phyloP scores from a whole-genome alignment of 345 rosid species.

The Lepidium aucheri region DNA sequence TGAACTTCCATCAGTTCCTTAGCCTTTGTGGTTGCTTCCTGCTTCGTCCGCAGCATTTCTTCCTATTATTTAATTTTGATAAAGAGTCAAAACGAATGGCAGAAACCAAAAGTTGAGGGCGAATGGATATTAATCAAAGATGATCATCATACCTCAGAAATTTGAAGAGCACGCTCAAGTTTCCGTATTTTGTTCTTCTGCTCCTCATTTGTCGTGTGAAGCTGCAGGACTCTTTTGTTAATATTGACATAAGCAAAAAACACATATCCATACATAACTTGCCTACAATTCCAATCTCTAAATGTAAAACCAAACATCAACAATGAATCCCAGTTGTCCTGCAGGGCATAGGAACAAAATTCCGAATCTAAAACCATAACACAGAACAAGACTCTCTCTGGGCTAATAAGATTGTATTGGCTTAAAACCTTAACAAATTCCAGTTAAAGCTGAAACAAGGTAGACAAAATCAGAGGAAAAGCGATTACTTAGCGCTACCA shows the following conservation, averaged over 20 bases:
- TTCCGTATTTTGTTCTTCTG: constrained; percentile 66
- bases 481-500: background rate
- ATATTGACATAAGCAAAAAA: background rate
- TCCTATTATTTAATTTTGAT: constrained; percentile 36
- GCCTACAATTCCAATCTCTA: background rate
- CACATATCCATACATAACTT: background rate
- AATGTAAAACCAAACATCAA: background rate
- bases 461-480: background rate
- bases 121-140: background rate
- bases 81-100: background rate
- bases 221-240: constrained; percentile 35
- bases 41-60: constrained; percentile 68
- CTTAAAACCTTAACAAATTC: background rate
- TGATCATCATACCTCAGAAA: constrained; percentile 60
- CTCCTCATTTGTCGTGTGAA: constrained; percentile 58
- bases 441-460: background rate
- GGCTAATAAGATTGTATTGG: background rate
- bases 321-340: background rate
- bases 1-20: constrained; percentile 79
- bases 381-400: background rate
- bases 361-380: background rate
- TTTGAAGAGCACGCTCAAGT: constrained; percentile 85
- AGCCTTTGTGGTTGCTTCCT: constrained; percentile 61
- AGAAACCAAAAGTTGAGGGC: background rate
- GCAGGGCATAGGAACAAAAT: background rate